Evolutionary conservation across 176 grass and related monocot species (phyloP).

Genomic region (Dendrocalamus sinicus): DNA sequence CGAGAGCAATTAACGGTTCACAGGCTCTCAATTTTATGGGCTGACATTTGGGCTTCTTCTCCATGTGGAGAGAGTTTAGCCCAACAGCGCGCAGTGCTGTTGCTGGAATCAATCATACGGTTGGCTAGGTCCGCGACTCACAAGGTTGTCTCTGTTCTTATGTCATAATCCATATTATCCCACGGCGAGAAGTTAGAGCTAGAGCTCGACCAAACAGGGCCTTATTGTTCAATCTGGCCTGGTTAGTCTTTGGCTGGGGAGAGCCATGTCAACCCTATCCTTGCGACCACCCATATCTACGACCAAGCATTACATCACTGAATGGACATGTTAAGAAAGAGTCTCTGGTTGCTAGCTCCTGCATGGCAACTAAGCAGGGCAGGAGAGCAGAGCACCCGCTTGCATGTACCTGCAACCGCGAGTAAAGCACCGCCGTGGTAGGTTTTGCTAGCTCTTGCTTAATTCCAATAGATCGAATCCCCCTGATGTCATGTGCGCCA

Average conservation of each 20-base stretch:
- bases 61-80: too few relatives aligned
- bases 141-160: neutral
- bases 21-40: too few relatives aligned
- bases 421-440: conserved; percentile 56
- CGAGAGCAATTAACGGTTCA: too few relatives aligned
- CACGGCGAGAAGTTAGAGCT: neutral
- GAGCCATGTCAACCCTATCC: neutral
- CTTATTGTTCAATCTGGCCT: too few relatives aligned
- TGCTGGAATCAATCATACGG: neutral
- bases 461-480: neutral
- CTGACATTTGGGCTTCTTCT: too few relatives aligned
- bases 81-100: too few relatives aligned
- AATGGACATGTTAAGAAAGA: neutral
- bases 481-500: conserved; percentile 40
- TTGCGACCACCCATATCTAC: neutral
- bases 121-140: neutral
- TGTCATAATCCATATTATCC: too few relatives aligned
- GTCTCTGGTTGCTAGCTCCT: neutral
- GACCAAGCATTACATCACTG: conserved; percentile 1
- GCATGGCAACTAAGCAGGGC: neutral
- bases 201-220: neutral
- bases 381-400: neutral
- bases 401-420: neutral
- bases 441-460: neutral
- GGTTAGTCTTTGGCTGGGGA: neutral